Evolutionary conservation across 192 early-diverging fungal species (phyloP), one percentile per base, ranked within the genome.

Genomic region (Podila verticillata): DNA sequence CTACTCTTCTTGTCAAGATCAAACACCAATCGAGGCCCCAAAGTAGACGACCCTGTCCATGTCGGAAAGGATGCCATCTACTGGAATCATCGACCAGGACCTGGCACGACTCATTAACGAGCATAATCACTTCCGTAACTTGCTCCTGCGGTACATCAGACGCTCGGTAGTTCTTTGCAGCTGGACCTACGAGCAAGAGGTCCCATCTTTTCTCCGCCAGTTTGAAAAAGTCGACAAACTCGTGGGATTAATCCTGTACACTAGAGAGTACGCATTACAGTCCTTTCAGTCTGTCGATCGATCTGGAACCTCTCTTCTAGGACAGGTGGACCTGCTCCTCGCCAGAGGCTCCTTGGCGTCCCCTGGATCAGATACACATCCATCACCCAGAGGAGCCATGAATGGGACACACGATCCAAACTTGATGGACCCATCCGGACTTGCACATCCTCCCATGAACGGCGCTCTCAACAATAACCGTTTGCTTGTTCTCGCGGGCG

Each of bases 131-230:
- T 80, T 61, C 48, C 59, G 77, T 7, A 65, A 70, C 3, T 29
- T 72, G 7, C 77, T 80, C 30, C 68, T 68, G 31, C 77, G 77
- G 10, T 72, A 80, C 22, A 80, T 80, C 47, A 70, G 70, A 3
- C 70, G 77, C 4, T 39, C 70, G 5, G 32, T 80, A 3, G 24
- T 60, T 22, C 61, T 72, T 6, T 80, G 77, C 35, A 63, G 51
- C 2, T 72, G 69, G 70, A 63, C 68, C 28, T 57, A 68, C 2
- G 77, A 80, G 48, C 77, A 80, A 57, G 77, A 80, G 26, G 67
- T 48, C 13, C 61, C 77, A 15, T 80, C 77, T 20, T 68, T 80
- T 30, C 66, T 56, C 15, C 65, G 65, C 17, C 70, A 68, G 48
- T 80, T 80, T 57, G 77, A 80, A 9, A 44, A 70, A 6, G 62